phyloP scores from a whole-genome alignment of 2,329 filamentous ascomycete species.

The Diplodia intermedia region DNA sequence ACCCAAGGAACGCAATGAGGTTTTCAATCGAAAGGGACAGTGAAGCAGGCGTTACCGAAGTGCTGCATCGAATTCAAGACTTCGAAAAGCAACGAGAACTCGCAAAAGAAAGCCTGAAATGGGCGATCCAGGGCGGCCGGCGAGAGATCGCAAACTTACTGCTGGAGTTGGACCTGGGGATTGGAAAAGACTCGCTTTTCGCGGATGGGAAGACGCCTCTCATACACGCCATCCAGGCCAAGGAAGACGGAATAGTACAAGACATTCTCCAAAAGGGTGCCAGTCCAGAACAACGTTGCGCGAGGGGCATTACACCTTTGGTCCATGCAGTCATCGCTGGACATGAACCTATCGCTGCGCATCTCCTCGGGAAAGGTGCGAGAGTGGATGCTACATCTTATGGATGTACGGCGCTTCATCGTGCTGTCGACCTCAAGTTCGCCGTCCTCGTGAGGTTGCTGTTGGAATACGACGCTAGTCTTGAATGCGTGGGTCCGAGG shows the following conservation, averaged over 20 bases:
- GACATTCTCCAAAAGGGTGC: slow-evolving; percentile 21
- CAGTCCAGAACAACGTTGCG: slow-evolving; percentile 20
- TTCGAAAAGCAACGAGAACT: slow-evolving; percentile 15
- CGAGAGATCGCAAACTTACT: slow-evolving; percentile 14
- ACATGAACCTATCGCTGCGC: slow-evolving; percentile 21
- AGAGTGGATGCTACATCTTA: slow-evolving; percentile 13
- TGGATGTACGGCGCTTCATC: slow-evolving; percentile 17
- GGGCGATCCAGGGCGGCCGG: slow-evolving; percentile 9
- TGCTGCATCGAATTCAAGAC: slow-evolving; percentile 20
- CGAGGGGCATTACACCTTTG: slow-evolving; percentile 23
- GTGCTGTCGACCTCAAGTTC: slow-evolving; percentile 11
- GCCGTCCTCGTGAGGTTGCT: slow-evolving; percentile 18
- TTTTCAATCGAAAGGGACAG: slow-evolving; percentile 13
- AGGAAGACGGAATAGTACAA: slow-evolving; percentile 28
- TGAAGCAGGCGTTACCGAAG: slow-evolving; percentile 17
- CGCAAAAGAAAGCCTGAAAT: slow-evolving; percentile 19
- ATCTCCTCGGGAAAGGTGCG: slow-evolving; percentile 21
- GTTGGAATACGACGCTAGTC: slow-evolving; percentile 21
- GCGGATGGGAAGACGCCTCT: slow-evolving; percentile 23
- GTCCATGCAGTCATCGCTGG: slow-evolving; percentile 18
- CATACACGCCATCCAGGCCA: slow-evolving; percentile 23
- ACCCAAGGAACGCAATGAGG: slow-evolving; percentile 9
- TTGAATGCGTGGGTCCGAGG: slow-evolving; percentile 19
- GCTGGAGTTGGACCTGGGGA: slow-evolving; percentile 14
- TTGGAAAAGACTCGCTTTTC: slow-evolving; percentile 22